Base-by-base conservation (phyloP, 2,329 filamentous ascomycete genomes). In the Cordyceps pruinosa region DNA sequence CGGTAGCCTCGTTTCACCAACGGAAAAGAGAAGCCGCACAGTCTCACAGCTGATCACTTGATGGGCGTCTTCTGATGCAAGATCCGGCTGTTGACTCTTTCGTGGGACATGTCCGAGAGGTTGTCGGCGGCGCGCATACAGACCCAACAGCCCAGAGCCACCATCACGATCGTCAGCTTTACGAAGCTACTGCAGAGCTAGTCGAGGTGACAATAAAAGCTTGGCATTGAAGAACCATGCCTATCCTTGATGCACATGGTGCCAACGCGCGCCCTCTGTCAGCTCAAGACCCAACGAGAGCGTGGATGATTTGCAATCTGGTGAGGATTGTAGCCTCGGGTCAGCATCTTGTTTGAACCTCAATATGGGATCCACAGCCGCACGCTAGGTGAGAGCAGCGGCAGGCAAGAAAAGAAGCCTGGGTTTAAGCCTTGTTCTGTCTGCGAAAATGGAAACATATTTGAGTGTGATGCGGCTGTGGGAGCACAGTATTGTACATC, bases 321-420 rank as follows among this genome's bases (percentile, higher is more conserved):
- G 6, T n/a, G 15, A 46, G 44, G 12, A 28, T n/a, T 44, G 42
- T 30, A 32, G 17, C 30, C 46, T 32, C 46, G 30, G 28, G 46
- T 48, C 46, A 48, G 46, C 46, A 48, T 48, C 46, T 48, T 48
- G 46, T 48, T 48, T 48, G 46, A 25, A 48, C 28, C 30, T 48
- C 46, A 48, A 23, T 46, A 28, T 12, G 23, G 26, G 28, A n/a
- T n/a, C 44, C 44, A 30, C 44, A 26, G 23, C 44, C 15, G 17
- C 28, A 28, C 15, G 10, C 8, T 13, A 17, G n/a, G 30, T 25
- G 30, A 46, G 15, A n/a, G 7, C 23, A 17, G 17, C 44, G 44
- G 44, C 44, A 30, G 44, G 44, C 25, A n/a, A n/a, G n/a, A n/a
- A 30, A 46, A 39, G 17, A 46, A 3, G 25, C 44, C 19, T 46